Conservation (phyloP, 2,329 filamentous ascomycete genomes). For the Lachnellula arida region DNA sequence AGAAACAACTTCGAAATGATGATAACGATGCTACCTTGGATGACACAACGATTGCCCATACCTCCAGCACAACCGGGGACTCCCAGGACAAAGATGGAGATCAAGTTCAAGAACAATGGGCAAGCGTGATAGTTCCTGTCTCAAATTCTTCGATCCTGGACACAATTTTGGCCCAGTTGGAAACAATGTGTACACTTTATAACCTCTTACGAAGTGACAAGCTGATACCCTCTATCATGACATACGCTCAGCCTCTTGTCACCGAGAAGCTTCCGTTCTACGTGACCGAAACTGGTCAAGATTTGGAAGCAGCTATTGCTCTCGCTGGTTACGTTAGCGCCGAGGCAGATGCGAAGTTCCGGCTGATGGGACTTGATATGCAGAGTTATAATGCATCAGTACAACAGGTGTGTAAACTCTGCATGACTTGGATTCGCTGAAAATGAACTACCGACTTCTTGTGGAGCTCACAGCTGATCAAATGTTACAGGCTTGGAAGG, state of each 20-base stretch:
- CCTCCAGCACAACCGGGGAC: background rate
- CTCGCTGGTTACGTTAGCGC: slow-evolving; percentile 52
- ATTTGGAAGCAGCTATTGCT: slow-evolving; percentile 49
- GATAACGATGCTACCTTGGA: background rate
- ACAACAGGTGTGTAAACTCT: background rate
- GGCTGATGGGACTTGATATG: slow-evolving; percentile 43
- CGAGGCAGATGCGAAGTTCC: slow-evolving; percentile 53
- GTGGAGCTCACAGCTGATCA: background rate
- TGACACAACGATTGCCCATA: background rate
- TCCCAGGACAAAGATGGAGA: slow-evolving; percentile 29
- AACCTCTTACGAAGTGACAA: slow-evolving; percentile 32
- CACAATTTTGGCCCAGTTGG: slow-evolving; percentile 61
- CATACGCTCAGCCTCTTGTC: slow-evolving; percentile 46
- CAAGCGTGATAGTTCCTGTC: slow-evolving; percentile 61
- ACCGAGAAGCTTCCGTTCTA: background rate
- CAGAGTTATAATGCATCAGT: slow-evolving; percentile 40
- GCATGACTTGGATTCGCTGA: background rate
- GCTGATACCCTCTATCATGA: slow-evolving; percentile 36
- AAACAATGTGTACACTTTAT: slow-evolving; percentile 47
- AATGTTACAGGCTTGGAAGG: slow-evolving; percentile 36
- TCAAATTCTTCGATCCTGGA: slow-evolving; percentile 62
- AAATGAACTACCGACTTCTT: slow-evolving; percentile 31
- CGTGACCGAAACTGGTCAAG: slow-evolving; percentile 31
- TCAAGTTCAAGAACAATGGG: slow-evolving; percentile 56
- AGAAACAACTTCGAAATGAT: slow-evolving; percentile 25